Evolutionary conservation across 116 monocot species (phyloP).

Genomic region (Posidonia oceanica): DNA sequence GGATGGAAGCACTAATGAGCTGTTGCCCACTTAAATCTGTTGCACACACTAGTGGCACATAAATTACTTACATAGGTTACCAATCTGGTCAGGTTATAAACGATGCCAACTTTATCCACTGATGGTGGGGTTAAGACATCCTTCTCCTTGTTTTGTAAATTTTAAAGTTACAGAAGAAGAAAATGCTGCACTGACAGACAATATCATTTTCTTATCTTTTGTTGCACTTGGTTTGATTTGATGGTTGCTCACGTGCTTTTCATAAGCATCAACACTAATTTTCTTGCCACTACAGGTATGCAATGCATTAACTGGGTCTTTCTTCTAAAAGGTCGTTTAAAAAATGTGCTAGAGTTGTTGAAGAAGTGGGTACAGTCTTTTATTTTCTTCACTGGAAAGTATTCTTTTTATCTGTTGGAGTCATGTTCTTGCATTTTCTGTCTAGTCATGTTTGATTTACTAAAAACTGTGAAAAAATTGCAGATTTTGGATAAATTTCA

Average conservation of each 20-base stretch:
- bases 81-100: too few species aligned
- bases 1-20: too few species aligned
- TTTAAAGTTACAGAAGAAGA: too few species aligned
- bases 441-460: not conserved
- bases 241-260: not conserved
- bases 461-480: conserved; percentile 1
- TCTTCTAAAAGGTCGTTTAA: conserved; percentile 83
- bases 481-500: conserved; percentile 98
- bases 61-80: too few species aligned
- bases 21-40: too few species aligned
- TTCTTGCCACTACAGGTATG: conserved; percentile 35
- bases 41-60: too few species aligned
- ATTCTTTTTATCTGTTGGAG: not conserved
- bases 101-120: too few species aligned
- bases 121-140: too few species aligned
- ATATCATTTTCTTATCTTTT: not conserved
- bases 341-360: conserved; percentile 98
- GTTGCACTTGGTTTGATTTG: not conserved
- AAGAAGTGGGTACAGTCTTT: conserved; percentile 39
- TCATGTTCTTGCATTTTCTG: not conserved
- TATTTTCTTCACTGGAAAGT: not conserved
- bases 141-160: too few species aligned
- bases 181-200: too few species aligned
- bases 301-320: conserved; percentile 96
- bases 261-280: too few species aligned